A percentile compares a stretch with the other conserved stretches of the same genome.
Conservation (phyloP, 2,329 filamentous ascomycete genomes). For the Xylaria sp. region DNA sequence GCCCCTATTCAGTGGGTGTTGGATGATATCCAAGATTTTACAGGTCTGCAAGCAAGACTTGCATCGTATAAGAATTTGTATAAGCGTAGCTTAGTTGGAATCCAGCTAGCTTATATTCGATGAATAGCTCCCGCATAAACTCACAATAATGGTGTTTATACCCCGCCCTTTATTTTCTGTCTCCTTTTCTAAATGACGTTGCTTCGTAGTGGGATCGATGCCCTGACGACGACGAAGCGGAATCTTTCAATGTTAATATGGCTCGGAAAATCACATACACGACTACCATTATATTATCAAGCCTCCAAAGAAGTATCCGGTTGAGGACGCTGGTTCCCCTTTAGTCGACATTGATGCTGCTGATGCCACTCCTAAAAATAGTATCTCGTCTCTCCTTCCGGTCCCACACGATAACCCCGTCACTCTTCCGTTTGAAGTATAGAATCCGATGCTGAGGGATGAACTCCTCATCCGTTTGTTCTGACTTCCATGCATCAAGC, state of each 20-base stretch:
- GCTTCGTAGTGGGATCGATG: too few relatives aligned
- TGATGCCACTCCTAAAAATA: conserved; percentile 65
- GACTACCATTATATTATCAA: background rate
- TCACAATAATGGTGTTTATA: too few relatives aligned
- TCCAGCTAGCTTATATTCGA: too few relatives aligned
- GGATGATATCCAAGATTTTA: too few relatives aligned
- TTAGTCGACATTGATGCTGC: conserved; percentile 27
- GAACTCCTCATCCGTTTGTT: conserved; percentile 72
- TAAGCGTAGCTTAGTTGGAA: too few relatives aligned
- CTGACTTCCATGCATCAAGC: conserved; percentile 66
- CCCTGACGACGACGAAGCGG: too few relatives aligned
- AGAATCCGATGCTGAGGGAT: conserved; percentile 72
- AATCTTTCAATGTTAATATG: background rate
- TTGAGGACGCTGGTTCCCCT: background rate
- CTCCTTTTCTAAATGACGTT: too few relatives aligned
- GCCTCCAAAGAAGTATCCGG: background rate
- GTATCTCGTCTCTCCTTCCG: conserved; percentile 61
- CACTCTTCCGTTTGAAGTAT: conserved; percentile 66
- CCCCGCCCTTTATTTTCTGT: too few relatives aligned
- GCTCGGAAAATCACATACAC: background rate
- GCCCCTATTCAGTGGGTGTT: too few relatives aligned
- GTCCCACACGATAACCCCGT: conserved; percentile 66
- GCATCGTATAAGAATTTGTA: too few relatives aligned
- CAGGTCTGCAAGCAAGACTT: too few relatives aligned
- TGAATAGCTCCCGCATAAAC: too few relatives aligned